Evolutionary conservation across 306 rosid genomes (phyloP), one percentile per base, ranked within the genome.

Genomic region (Gynostemma pentaphyllum): DNA sequence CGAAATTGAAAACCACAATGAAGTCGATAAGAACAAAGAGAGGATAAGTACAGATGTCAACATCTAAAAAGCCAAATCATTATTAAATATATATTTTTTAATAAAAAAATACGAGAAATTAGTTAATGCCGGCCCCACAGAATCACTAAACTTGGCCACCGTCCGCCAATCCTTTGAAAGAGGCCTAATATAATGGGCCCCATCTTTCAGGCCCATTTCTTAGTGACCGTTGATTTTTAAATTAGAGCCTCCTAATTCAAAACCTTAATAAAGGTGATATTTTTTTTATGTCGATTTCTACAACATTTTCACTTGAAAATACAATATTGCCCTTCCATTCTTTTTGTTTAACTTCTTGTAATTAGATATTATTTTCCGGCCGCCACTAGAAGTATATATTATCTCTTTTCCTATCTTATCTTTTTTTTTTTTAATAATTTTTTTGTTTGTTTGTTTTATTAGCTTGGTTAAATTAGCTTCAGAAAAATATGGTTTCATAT

Each of bases 1-100:
- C 59, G n/a, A 52, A 52, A 52, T 52, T 15, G 60, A 5, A 16
- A 21, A 45, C 4, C 14, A 13, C 29, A 21, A 60, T 52, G 57
- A 42, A 21, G 57, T 45, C 63, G 89, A 85, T 79, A 85, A 83
- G 87, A 63, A 56, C 62, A 0, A 48, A 53, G 60, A 53, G 60
- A 28, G 79, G 89, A 83, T 83, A 85, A 79, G 78, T 72, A 81
- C 83, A 73, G 40, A 75, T 65, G 90, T 81, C 86, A 70, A 57
- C 76, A 69, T 78, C 73, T 64, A 48, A 60, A 13, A 16, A n/a
- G 5, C 10, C 12, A 39, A 67, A 42, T 22, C 16, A 46, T 24
- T 45, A 7, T 23, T 14, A 8, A 22, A 5, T 46, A 21, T 44
- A 10, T 39, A 41, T 64, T 50, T 37, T 15, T 49, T n/a, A 51